Percentiles rank a stretch among this genome's conserved stretches.
phyloP scores from a whole-genome alignment of 768 basidiomycete species.

The Mycena galericulata region DNA sequence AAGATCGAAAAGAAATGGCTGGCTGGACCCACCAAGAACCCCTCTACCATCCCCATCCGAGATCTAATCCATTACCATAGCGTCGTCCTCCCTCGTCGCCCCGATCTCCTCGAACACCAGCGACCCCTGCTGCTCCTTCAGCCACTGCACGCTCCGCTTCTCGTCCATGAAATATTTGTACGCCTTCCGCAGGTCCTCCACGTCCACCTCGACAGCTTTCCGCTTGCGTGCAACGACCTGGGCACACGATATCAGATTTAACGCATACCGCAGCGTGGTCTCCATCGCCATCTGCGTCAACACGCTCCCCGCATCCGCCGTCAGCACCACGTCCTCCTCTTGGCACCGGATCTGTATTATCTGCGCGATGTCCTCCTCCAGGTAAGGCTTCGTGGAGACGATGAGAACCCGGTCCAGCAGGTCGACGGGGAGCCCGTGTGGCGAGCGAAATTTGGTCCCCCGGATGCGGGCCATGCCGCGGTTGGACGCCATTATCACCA shows the following conservation, averaged over 20 bases:
- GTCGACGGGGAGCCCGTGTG: slow-evolving; percentile 95
- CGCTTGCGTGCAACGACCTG: slow-evolving; percentile 88
- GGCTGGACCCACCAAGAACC: slow-evolving; percentile 6
- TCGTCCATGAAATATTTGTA: slow-evolving; percentile 96
- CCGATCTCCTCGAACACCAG: slow-evolving; percentile 81
- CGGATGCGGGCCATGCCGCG: slow-evolving; percentile 94
- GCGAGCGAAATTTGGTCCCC: slow-evolving; percentile 93
- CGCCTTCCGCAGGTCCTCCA: slow-evolving; percentile 85
- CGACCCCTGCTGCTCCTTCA: slow-evolving; percentile 84
- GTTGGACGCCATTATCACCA: slow-evolving; percentile 99
- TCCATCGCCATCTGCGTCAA: slow-evolving; percentile 89
- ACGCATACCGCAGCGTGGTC: slow-evolving; percentile 92
- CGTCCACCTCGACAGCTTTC: slow-evolving; percentile 83
- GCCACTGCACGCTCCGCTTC: slow-evolving; percentile 91
- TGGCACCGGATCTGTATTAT: slow-evolving; percentile 96
- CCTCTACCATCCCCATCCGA: neutral
- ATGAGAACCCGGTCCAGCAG: slow-evolving; percentile 96
- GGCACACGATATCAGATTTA: slow-evolving; percentile 95
- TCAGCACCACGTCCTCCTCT: slow-evolving; percentile 94
- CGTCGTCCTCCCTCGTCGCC: slow-evolving; percentile 44
- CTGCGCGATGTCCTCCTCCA: slow-evolving; percentile 85
- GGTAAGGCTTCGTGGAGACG: slow-evolving; percentile 92
- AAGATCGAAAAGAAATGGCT: neutral
- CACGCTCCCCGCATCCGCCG: slow-evolving; percentile 78
- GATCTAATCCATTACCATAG: slow-evolving; percentile 48